These are phyloP conservation scores for Zasmidium citrigriseum DNA, from an alignment of 2,329 filamentous ascomycete species.

Conservation along the genomic window DNA sequence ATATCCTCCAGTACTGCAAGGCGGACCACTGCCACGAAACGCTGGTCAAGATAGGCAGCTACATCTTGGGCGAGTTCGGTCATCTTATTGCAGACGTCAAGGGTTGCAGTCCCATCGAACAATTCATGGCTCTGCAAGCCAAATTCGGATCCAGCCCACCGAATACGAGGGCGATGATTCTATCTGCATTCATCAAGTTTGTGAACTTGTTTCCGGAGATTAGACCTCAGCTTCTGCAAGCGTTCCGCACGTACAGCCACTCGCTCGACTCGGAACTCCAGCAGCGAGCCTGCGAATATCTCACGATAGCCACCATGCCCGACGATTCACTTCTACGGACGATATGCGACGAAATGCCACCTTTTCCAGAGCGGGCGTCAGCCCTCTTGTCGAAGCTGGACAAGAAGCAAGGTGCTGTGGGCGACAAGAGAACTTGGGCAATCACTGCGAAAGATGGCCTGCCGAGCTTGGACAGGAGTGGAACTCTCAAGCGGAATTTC, in stretches of 20 bases:
- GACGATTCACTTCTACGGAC: slow-evolving; percentile 91
- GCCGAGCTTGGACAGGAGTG: slow-evolving; percentile 67
- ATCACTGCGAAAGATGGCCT: slow-evolving; percentile 89
- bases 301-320: slow-evolving; percentile 79
- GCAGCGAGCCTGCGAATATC: slow-evolving; percentile 93
- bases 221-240: slow-evolving; percentile 87
- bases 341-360: slow-evolving; percentile 97
- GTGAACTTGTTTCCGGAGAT: slow-evolving; percentile 98
- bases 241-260: slow-evolving; percentile 91
- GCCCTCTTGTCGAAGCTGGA: slow-evolving; percentile 88
- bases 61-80: slow-evolving; percentile 94
- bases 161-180: slow-evolving; percentile 85
- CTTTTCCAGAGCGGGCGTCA: slow-evolving; percentile 92
- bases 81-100: slow-evolving; percentile 91
- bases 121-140: slow-evolving; percentile 86
- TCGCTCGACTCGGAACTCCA: slow-evolving; percentile 94
- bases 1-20: slow-evolving; percentile 89
- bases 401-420: slow-evolving; percentile 83
- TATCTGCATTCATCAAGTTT: slow-evolving; percentile 96
- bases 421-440: slow-evolving; percentile 95
- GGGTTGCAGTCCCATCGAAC: slow-evolving; percentile 93
- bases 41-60: slow-evolving; percentile 94
- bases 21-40: slow-evolving; percentile 94
- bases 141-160: slow-evolving; percentile 90
- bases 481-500: slow-evolving; percentile 83